These are phyloP conservation scores for Pseudogymnoascus sp. DNA, from an alignment of 2,329 filamentous ascomycete species.

Conservation along the genomic window DNA sequence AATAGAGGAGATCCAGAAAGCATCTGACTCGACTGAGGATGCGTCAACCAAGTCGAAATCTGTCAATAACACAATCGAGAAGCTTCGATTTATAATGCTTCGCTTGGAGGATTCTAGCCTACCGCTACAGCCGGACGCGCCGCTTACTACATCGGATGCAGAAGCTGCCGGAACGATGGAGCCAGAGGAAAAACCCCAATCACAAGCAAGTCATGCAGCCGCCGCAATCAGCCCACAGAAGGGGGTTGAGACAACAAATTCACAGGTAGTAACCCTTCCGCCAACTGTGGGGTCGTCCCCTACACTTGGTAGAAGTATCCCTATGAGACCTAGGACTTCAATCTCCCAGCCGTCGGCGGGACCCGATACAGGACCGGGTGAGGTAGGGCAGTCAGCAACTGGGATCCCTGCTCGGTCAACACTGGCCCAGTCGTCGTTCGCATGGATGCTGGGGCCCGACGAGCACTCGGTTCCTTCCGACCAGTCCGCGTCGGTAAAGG, in stretches of 20 bases:
- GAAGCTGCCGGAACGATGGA: background rate
- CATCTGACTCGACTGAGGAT: conserved; percentile 42
- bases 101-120: conserved; percentile 51
- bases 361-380: background rate
- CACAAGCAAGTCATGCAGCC: background rate
- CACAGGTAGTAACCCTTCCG: background rate
- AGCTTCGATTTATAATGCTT: conserved; percentile 55
- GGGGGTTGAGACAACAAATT: background rate
- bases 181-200: background rate
- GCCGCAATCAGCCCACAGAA: background rate
- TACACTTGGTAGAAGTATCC: background rate
- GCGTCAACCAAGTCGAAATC: conserved; percentile 36
- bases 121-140: conserved; percentile 33
- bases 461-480: conserved; percentile 14
- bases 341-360: background rate
- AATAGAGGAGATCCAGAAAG: conserved; percentile 51
- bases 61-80: conserved; percentile 52
- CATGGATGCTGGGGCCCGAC: conserved; percentile 63
- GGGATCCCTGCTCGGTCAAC: conserved; percentile 54
- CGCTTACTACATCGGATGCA: conserved; percentile 5
- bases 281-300: background rate
- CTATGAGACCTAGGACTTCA: background rate
- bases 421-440: conserved; percentile 66
- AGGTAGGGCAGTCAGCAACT: conserved; percentile 24
- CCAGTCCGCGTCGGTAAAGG: conserved; percentile 20